Percentiles rank a stretch among this genome's conserved stretches.
phyloP scores from a whole-genome alignment of 2,329 filamentous ascomycete species.

The Bimuria novae-zelandiae region DNA sequence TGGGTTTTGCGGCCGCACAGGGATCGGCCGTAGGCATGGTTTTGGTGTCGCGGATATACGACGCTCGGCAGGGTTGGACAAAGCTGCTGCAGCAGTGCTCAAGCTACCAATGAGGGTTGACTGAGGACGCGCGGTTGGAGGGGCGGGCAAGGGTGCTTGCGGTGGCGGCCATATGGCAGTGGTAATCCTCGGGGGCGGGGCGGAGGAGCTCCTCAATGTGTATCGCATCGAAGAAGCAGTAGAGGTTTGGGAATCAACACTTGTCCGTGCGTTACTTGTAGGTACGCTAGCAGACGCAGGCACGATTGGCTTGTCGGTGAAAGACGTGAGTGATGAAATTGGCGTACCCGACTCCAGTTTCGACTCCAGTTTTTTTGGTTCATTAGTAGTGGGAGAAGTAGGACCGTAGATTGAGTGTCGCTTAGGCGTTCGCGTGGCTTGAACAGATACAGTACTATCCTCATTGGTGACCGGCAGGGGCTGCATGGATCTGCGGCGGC shows the following conservation, averaged over 20 bases:
- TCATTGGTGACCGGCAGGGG: conserved; percentile 44
- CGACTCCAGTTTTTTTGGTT: conserved; percentile 6
- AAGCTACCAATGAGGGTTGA: conserved; percentile 25
- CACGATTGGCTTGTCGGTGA: background rate
- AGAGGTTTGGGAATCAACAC: conserved; percentile 8
- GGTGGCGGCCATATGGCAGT: conserved; percentile 36
- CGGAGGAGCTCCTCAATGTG: conserved; percentile 30
- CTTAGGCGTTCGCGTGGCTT: conserved; percentile 21
- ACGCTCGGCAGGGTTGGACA: conserved; percentile 17
- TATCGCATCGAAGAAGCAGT: conserved; percentile 26
- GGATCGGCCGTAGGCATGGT: conserved; percentile 43
- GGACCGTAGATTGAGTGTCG: conserved; percentile 40
- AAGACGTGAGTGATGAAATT: background rate
- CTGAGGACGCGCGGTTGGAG: conserved; percentile 31
- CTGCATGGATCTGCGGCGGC: conserved; percentile 46
- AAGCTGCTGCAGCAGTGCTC: conserved; percentile 6
- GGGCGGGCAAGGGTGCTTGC: conserved; percentile 29
- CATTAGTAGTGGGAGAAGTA: conserved; percentile 25
- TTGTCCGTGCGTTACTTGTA: conserved; percentile 12
- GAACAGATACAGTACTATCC: conserved; percentile 29
- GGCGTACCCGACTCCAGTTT: conserved; percentile 14
- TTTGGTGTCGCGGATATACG: conserved; percentile 42
- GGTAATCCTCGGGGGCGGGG: conserved; percentile 28
- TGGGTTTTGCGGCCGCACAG: conserved; percentile 40
- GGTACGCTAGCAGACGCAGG: conserved; percentile 3